Evolutionary conservation across 805 yeast genomes (phyloP), one percentile per base, ranked within the genome.

Genomic region (Komagataella pastoris): DNA sequence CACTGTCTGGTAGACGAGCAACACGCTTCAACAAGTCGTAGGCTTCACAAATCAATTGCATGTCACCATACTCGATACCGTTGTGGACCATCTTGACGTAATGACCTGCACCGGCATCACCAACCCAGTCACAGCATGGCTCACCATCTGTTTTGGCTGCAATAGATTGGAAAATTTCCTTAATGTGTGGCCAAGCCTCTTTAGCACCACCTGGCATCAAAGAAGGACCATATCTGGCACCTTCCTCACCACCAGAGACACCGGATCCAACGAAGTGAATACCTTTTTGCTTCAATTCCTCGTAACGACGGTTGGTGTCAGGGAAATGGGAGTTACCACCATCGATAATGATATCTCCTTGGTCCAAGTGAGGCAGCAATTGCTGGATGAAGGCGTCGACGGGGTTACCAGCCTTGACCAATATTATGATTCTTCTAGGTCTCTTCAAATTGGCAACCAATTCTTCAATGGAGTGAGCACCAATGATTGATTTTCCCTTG

Each of bases 251-350:
- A 74, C 99, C 99, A 61, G 98, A 91, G 58, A 93, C 98, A 85
- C 99, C 99, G 56, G 97, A 90, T 65, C 99, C 99, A 58, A 91
- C 98, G 61, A 88, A 93, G 59, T 80, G 74, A 66, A 90, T 83
- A 47, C 96, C 98, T 78, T 91, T 82, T 53, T 72, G 75, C 70
- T 85, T 81, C 69, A 91, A 80, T 68, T 89, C 96, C 54, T 79
- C 91, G 77, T 73, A 88, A 74, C 99, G 88, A 76, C 98, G 89
- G 85, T 90, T 90, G 55, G 97, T 71, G 75, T 91, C 99, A 71
- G 97, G 97, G 93, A 84, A 91, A 74, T 91, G 97, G 48, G 98
- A 93, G 88, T 91, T 91, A 79, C 99, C 99, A 77, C 99, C 99
- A 67, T 91, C 99, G 65, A 91, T 93, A 81, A 91, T 88, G 78